Conservation (phyloP, 1,284 basidiomycete species). For the Rhodotorula sp. region DNA sequence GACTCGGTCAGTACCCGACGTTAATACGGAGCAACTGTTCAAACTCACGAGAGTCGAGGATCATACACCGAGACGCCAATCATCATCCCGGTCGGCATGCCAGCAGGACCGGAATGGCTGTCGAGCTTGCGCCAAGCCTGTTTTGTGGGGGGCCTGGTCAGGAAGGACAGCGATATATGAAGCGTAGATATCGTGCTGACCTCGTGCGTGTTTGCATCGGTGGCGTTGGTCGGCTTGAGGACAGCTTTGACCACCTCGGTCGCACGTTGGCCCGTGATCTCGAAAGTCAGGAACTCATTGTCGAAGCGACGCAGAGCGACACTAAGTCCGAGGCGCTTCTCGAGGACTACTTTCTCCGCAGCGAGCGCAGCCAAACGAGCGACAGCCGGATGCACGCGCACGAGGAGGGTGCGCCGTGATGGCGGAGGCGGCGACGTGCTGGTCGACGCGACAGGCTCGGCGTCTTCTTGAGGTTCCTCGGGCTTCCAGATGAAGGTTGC, state of each 20-base stretch:
- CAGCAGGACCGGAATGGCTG: slow-evolving; percentile 54
- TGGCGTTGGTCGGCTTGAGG: slow-evolving; percentile 58
- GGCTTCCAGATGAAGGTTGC: slow-evolving; percentile 68
- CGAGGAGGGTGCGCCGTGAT: slow-evolving; percentile 60
- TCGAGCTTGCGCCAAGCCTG: slow-evolving; percentile 66
- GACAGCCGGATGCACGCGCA: slow-evolving; percentile 72
- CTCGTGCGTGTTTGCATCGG: neutral
- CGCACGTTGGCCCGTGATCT: slow-evolving; percentile 78
- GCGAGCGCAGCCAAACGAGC: slow-evolving; percentile 6
- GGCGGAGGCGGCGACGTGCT: neutral
- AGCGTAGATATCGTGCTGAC: too few relatives aligned
- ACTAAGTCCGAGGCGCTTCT: neutral
- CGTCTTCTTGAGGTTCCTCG: neutral
- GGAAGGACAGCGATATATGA: too few relatives aligned
- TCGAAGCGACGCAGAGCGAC: slow-evolving; percentile 5
- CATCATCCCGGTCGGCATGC: slow-evolving; percentile 68
- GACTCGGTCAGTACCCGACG: neutral
- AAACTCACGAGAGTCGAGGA: slow-evolving; percentile 66
- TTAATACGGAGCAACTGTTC: neutral
- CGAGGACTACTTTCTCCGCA: neutral
- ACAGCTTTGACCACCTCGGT: slow-evolving; percentile 74
- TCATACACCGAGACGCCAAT: slow-evolving; percentile 76
- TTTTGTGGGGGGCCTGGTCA: too few relatives aligned
- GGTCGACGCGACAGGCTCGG: slow-evolving; percentile 45
- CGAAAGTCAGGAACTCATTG: slow-evolving; percentile 60